Conservation (phyloP, 148 eudicot genomes). For the Arbutus unedo region DNA sequence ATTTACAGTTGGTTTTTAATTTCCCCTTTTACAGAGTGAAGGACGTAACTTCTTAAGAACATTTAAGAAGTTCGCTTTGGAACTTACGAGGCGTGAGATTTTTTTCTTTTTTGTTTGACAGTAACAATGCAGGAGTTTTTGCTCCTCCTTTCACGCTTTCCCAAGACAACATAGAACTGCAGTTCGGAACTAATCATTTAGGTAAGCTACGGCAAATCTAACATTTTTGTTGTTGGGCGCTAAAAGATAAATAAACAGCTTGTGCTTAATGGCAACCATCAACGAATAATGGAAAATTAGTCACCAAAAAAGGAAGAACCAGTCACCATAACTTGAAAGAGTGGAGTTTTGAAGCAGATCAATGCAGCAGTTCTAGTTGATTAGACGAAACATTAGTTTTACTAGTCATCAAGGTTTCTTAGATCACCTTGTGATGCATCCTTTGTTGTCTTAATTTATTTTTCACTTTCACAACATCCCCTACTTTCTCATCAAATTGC, state of each 20-base stretch:
- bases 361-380: not conserved
- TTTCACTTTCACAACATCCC: not conserved
- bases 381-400: not conserved
- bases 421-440: not conserved
- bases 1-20: not conserved
- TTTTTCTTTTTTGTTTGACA: slow-evolving; percentile 28
- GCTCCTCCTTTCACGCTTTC: slow-evolving; percentile 67
- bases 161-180: slow-evolving; percentile 78
- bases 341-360: not conserved
- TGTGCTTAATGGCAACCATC: not conserved
- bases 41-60: not conserved
- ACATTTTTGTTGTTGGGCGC: not conserved
- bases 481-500: not conserved
- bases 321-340: not conserved
- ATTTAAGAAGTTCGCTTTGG: not conserved
- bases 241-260: not conserved
- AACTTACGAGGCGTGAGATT: not conserved
- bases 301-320: too few relatives aligned
- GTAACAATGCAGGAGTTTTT: slow-evolving; percentile 96
- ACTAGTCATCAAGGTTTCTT: slow-evolving; percentile 11
- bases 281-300: not conserved
- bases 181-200: slow-evolving; percentile 83
- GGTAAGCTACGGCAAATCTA: slow-evolving; percentile 34
- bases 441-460: not conserved
- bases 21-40: not conserved